phyloP scores from a whole-genome alignment of 352 stramenopile genomes.

The Achlya hypogyna region DNA sequence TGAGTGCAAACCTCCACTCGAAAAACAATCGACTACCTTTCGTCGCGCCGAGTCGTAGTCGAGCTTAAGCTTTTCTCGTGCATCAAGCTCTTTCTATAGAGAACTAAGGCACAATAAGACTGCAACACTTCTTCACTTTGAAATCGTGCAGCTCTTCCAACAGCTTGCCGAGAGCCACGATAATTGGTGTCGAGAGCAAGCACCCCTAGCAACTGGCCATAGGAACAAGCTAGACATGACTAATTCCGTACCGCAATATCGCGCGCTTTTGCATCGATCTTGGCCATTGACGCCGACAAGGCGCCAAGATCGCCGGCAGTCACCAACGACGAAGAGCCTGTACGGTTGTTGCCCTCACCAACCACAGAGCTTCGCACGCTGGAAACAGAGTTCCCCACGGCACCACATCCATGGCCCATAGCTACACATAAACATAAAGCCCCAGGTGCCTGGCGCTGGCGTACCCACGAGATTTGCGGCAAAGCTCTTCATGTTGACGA shows the following conservation, averaged over 20 bases:
- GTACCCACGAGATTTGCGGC: conserved; percentile 29
- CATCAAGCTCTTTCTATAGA: conserved; percentile 27
- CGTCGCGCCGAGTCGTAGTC: conserved; percentile 29
- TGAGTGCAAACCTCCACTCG: not conserved
- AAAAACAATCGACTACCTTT: conserved; percentile 13
- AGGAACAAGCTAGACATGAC: not conserved
- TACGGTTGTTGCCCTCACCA: not conserved
- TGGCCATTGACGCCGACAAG: conserved; percentile 24
- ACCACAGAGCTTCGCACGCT: not conserved
- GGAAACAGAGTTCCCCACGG: not conserved
- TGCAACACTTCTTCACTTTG: conserved; percentile 25
- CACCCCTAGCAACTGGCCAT: conserved; percentile 20
- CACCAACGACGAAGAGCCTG: not conserved
- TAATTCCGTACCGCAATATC: conserved; percentile 23
- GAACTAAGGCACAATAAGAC: not conserved
- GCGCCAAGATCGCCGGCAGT: not conserved
- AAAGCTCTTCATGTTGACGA: conserved; percentile 36
- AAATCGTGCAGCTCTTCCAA: conserved; percentile 25
- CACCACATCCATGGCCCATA: conserved; percentile 3
- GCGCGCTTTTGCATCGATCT: conserved; percentile 22
- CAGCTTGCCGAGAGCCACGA: conserved; percentile 32
- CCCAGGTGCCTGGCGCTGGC: not conserved
- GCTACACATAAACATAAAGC: not conserved
- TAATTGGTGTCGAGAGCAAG: conserved; percentile 27
- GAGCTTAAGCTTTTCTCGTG: conserved; percentile 27